Percentiles rank a stretch among this genome's conserved stretches.
Conservation (phyloP, 2,329 filamentous ascomycete genomes). For the Fonsecaea erecta region DNA sequence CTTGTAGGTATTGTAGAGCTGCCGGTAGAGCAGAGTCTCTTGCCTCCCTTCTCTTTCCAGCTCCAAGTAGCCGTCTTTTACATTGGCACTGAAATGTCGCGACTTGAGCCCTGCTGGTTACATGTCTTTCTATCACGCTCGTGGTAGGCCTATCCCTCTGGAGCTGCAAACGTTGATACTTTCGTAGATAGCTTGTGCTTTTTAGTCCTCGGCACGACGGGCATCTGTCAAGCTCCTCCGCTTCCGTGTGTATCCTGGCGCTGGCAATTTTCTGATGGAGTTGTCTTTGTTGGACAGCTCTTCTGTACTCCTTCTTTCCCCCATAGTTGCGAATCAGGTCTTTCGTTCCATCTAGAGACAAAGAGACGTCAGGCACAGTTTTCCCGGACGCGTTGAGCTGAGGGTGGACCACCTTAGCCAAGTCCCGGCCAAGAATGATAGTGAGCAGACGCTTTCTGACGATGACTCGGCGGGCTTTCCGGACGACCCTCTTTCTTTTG, state of each 20-base stretch:
- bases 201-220: constrained; percentile 19
- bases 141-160: constrained; percentile 25
- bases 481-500: constrained; percentile 23
- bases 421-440: constrained; percentile 30
- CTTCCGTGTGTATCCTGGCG: constrained; percentile 24
- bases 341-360: constrained; percentile 23
- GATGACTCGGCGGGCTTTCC: constrained; percentile 23
- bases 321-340: constrained; percentile 13
- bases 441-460: constrained; percentile 28
- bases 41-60: background rate
- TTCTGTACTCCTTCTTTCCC: constrained; percentile 17
- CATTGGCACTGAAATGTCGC: constrained; percentile 24
- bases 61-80: constrained; percentile 1
- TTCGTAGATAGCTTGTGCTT: constrained; percentile 16
- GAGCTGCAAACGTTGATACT: constrained; percentile 22
- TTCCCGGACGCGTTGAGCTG: constrained; percentile 18
- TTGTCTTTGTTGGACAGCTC: constrained; percentile 9
- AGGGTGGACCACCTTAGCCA: constrained; percentile 28
- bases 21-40: background rate
- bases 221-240: constrained; percentile 21
- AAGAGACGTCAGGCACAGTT: background rate
- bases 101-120: constrained; percentile 14
- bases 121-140: constrained; percentile 17
- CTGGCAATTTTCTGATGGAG: constrained; percentile 19
- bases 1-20: constrained; percentile 2